Evolutionary conservation across 371 early-diverging fungal species (phyloP).

Genomic region (Capillidium heterosporum): DNA sequence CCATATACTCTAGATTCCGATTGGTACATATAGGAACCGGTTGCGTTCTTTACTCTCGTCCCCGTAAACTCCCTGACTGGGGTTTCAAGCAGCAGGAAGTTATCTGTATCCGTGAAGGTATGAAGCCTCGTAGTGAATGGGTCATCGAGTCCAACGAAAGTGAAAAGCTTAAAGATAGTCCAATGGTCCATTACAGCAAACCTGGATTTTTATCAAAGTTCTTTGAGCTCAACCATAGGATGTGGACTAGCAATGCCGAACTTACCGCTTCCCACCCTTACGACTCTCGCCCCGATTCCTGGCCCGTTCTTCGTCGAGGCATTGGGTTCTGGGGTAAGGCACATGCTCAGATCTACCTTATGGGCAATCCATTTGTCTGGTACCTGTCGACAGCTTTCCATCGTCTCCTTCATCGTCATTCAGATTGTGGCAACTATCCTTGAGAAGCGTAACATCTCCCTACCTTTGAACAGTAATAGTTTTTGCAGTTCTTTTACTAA

Average conservation of each 20-base stretch:
- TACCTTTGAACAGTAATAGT: constrained; percentile 28
- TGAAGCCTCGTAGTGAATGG: constrained; percentile 43
- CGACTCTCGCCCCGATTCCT: constrained; percentile 57
- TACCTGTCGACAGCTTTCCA: constrained; percentile 54
- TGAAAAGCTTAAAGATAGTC: constrained; percentile 17
- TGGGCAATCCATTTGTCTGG: constrained; percentile 95
- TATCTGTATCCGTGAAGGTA: constrained; percentile 50
- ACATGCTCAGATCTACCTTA: constrained; percentile 60
- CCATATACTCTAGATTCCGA: constrained; percentile 44
- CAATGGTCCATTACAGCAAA: constrained; percentile 7
- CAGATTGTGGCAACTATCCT: constrained; percentile 38
- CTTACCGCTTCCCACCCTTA: constrained; percentile 80
- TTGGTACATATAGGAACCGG: constrained; percentile 49
- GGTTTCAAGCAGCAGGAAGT: constrained; percentile 92
- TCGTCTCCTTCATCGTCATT: constrained; percentile 35
- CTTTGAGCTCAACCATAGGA: constrained; percentile 65
- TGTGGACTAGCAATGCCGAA: constrained; percentile 77
- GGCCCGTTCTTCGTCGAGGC: constrained; percentile 72
- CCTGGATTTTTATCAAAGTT: constrained; percentile 68
- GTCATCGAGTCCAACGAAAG: constrained; percentile 29
- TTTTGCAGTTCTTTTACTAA: background rate
- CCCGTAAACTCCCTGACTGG: constrained; percentile 86
- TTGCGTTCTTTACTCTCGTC: constrained; percentile 63
- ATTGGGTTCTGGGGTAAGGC: constrained; percentile 77
- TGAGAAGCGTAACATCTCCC: constrained; percentile 50